Conservation (phyloP, 2,329 filamentous ascomycete genomes). For the Cordyceps cicadae region DNA sequence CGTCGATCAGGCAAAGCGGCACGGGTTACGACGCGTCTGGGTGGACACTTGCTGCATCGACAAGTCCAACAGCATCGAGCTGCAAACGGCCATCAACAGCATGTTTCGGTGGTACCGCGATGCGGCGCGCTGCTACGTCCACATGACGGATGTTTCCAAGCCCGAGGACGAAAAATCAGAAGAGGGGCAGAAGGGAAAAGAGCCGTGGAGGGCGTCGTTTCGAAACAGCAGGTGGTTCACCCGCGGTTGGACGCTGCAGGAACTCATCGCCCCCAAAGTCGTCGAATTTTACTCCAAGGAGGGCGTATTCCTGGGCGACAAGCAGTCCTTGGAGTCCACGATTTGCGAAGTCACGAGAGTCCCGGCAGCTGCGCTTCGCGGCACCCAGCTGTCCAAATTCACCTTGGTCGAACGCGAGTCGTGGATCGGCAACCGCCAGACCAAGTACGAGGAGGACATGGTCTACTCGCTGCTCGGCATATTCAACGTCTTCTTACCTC, state of each 20-base stretch:
- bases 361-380: background rate
- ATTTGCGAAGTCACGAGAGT: constrained; percentile 3
- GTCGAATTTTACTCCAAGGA: constrained; percentile 9
- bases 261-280: constrained; percentile 45
- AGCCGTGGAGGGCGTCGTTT: background rate
- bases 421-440: too few relatives aligned
- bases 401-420: constrained; percentile 17
- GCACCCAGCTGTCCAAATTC: background rate
- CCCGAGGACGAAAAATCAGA: background rate
- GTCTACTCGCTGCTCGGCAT: constrained; percentile 21
- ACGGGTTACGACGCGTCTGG: constrained; percentile 19
- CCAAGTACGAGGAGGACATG: constrained; percentile 16
- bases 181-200: background rate
- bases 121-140: constrained; percentile 19
- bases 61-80: background rate
- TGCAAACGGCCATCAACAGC: constrained; percentile 1
- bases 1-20: constrained; percentile 13
- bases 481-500: constrained; percentile 21
- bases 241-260: constrained; percentile 53
- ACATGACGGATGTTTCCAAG: constrained; percentile 17
- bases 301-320: background rate
- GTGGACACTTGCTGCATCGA: constrained; percentile 23
- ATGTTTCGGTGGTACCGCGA: constrained; percentile 21
- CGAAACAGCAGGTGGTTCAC: constrained; percentile 24
- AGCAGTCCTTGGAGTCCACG: background rate